Base-by-base conservation (phyloP, 176 grass and related monocot species). In the Leersia perrieri region DNA sequence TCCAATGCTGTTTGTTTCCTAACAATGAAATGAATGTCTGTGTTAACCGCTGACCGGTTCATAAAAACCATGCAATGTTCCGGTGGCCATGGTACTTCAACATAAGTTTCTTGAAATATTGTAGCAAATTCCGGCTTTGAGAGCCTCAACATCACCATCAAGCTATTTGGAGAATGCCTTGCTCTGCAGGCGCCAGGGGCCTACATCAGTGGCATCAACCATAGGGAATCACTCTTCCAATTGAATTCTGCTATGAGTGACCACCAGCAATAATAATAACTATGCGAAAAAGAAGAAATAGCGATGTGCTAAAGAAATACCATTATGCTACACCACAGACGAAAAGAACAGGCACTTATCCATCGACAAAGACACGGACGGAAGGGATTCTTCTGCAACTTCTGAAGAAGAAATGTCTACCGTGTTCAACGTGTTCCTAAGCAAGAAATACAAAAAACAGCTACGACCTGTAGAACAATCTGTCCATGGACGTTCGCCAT, bases 381-480 rank as follows among this genome's bases (percentile, higher is more conserved):
- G 23, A 73, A 49, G 55, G 11, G 75, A 74, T 42, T 30, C 75
- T 9, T 20, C 60, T 40, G 39, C 15, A 47, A 25, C 10, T 45
- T 38, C 20, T 53, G 81, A 75, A 63, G 53, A 9, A 23, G 53
- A 72, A 63, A 67, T 55, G 77, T 33, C 42, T 49, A 69, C 62
- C 31, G n/a, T 31, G 26, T 65, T 57, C 40, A 26, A 7, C 49
- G 34, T 53, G 75, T n/a, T 63, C 51, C 70, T 74, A 63, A 26
- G 32, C 76, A 70, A 84, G 31, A 67, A 70, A 63, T 70, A 80
- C 81, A 80, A 80, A 12, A 47, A 62, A 75, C 36, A 67, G 68
- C 81, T 79, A 39, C 18, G 51, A 41, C 76, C 81, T 49, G 16
- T n/a, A 44, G 18, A 16, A 16, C 45, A 5, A 39, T 39, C 36